Evolutionary conservation across 2,329 filamentous ascomycete species (phyloP).

Genomic region (Dendrostoma leiphaemia): DNA sequence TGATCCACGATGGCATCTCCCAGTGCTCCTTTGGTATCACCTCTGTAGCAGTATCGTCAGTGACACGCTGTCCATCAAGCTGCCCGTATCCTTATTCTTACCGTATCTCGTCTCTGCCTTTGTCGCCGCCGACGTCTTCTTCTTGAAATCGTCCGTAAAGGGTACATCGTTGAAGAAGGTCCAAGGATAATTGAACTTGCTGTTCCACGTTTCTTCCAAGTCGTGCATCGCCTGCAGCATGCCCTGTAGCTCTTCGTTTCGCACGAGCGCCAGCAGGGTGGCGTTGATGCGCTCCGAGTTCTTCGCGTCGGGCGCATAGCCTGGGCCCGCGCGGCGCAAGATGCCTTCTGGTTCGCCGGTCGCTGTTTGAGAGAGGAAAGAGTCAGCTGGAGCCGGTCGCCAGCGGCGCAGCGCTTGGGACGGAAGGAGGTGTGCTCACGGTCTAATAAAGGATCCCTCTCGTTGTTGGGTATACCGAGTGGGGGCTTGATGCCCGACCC

Average conservation of each 20-base stretch:
- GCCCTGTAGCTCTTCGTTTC: slow-evolving; percentile 82
- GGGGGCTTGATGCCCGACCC: slow-evolving; percentile 39
- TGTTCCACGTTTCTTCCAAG: slow-evolving; percentile 92
- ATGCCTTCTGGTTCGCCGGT: slow-evolving; percentile 80
- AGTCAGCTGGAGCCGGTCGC: neutral
- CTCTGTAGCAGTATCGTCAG: slow-evolving; percentile 48
- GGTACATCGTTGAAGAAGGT: slow-evolving; percentile 98
- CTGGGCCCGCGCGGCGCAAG: slow-evolving; percentile 69
- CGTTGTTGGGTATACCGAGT: slow-evolving; percentile 42
- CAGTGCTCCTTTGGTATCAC: slow-evolving; percentile 93
- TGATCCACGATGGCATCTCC: slow-evolving; percentile 90
- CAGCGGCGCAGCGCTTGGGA: neutral
- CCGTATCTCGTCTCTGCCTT: slow-evolving; percentile 87
- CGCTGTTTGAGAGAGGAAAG: slow-evolving; percentile 45
- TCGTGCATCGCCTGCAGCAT: slow-evolving; percentile 89
- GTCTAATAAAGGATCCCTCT: slow-evolving; percentile 82
- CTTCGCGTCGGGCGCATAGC: slow-evolving; percentile 73
- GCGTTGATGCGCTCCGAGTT: slow-evolving; percentile 87
- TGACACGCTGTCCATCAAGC: slow-evolving; percentile 2
- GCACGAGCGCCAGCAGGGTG: slow-evolving; percentile 85
- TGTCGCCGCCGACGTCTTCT: slow-evolving; percentile 73
- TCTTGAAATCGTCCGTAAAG: slow-evolving; percentile 92
- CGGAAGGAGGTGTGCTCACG: slow-evolving; percentile 53
- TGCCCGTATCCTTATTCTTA: slow-evolving; percentile 36
- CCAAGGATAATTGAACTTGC: slow-evolving; percentile 99